Conservation (phyloP, 306 rosid genomes). For the Corylus americana region DNA sequence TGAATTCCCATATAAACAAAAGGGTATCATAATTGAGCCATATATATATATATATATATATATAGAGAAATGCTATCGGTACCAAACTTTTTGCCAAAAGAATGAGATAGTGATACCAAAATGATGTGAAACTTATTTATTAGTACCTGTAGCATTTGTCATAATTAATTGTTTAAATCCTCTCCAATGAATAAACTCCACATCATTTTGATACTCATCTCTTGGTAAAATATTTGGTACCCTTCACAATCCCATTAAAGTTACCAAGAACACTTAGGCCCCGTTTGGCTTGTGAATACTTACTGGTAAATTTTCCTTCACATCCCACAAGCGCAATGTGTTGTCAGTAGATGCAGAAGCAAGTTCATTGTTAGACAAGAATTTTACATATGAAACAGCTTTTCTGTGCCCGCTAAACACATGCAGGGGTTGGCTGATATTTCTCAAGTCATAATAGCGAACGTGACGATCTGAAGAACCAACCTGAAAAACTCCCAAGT, state of each 20-base stretch:
- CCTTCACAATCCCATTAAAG: neutral
- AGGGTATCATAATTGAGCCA: neutral
- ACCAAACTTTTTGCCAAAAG: too few relatives aligned
- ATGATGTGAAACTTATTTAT: too few relatives aligned
- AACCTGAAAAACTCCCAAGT: conserved; percentile 52
- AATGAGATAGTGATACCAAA: too few relatives aligned
- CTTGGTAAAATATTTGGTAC: too few relatives aligned
- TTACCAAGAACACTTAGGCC: neutral
- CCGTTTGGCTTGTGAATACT: conserved; percentile 26
- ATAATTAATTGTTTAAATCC: too few relatives aligned
- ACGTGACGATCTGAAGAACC: conserved; percentile 96
- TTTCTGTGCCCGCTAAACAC: conserved; percentile 88
- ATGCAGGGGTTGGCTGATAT: conserved; percentile 76
- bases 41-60: neutral
- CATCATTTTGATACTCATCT: too few relatives aligned
- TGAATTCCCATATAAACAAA: neutral
- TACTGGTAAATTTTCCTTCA: conserved; percentile 74
- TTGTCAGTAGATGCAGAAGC: conserved; percentile 96
- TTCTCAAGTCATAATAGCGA: conserved; percentile 90
- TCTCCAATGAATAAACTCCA: too few relatives aligned
- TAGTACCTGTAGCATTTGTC: too few relatives aligned
- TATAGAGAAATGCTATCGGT: too few relatives aligned
- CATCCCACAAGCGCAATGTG: conserved; percentile 91
- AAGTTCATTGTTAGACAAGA: conserved; percentile 84
- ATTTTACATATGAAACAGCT: conserved; percentile 91